Conservation (phyloP, 768 basidiomycete species). For the Mycena metata region DNA sequence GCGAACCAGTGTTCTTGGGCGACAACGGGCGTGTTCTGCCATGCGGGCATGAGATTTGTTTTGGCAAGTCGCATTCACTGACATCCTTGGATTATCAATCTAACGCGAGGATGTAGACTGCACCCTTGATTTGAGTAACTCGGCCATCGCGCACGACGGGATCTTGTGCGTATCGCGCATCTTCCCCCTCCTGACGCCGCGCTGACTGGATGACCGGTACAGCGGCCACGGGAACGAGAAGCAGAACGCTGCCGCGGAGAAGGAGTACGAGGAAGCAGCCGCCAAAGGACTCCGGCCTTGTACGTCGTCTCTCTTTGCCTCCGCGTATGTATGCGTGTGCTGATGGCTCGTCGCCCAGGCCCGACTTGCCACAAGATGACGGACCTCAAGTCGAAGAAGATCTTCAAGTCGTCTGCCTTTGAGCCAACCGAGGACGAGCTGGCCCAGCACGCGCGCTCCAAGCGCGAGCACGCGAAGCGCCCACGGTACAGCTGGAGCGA, state of each 20-base stretch:
- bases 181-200: not conserved
- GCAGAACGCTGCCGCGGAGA: constrained; percentile 68
- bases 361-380: constrained; percentile 78
- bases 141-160: constrained; percentile 68
- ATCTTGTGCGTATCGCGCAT: constrained; percentile 62
- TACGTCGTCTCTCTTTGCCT: constrained; percentile 44
- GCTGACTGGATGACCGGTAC: not conserved
- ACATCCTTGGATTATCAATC: not conserved
- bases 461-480: constrained; percentile 45
- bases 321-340: not conserved
- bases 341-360: constrained; percentile 53
- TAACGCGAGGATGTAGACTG: constrained; percentile 58
- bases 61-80: constrained; percentile 52
- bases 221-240: constrained; percentile 70
- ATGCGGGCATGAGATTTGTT: constrained; percentile 79
- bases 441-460: constrained; percentile 51
- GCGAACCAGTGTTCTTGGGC: constrained; percentile 56
- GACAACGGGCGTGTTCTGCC: constrained; percentile 70
- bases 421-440: constrained; percentile 76
- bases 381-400: constrained; percentile 62
- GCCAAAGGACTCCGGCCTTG: constrained; percentile 73
- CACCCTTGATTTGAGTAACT: constrained; percentile 62
- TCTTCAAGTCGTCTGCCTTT: constrained; percentile 78
- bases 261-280: constrained; percentile 67
- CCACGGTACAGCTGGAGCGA: constrained; percentile 34